These are phyloP conservation scores for Fusarium sp. DNA, from an alignment of 2,329 filamentous ascomycete species.

Conservation along the genomic window DNA sequence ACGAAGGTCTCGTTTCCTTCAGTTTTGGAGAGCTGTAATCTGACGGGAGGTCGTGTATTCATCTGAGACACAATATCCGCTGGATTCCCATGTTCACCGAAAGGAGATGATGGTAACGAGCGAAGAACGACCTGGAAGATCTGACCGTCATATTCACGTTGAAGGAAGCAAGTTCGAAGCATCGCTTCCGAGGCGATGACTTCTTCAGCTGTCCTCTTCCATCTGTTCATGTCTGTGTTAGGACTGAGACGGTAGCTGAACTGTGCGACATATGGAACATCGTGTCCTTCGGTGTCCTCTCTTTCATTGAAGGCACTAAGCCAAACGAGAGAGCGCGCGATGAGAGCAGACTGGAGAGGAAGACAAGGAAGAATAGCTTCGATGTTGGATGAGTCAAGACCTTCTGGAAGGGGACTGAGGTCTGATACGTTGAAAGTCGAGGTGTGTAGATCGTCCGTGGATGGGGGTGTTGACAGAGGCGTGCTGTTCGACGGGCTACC, in stretches of 20 bases:
- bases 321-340: constrained; percentile 11
- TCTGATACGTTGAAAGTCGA: not conserved
- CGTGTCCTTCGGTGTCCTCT: rapidly evolving
- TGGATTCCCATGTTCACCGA: not conserved
- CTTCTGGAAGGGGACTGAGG: not conserved
- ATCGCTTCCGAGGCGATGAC: constrained; percentile 5
- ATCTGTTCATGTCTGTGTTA: not conserved
- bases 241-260: constrained; percentile 6
- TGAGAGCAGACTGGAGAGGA: constrained; percentile 16
- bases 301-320: not conserved
- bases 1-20: rapidly evolving
- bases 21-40: rapidly evolving
- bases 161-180: constrained; percentile 16
- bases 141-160: constrained; percentile 11
- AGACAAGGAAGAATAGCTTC: constrained; percentile 12
- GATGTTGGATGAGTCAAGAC: not conserved
- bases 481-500: not conserved
- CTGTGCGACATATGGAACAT: constrained; percentile 20
- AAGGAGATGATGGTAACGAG: not conserved
- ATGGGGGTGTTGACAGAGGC: not conserved
- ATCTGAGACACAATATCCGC: not conserved
- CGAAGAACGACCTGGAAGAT: constrained; percentile 17
- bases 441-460: not conserved
- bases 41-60: not conserved
- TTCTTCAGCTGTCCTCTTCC: not conserved